These are phyloP conservation scores for Fraxinus nigra DNA, from an alignment of 305 asterid species.

Conservation along the genomic window DNA sequence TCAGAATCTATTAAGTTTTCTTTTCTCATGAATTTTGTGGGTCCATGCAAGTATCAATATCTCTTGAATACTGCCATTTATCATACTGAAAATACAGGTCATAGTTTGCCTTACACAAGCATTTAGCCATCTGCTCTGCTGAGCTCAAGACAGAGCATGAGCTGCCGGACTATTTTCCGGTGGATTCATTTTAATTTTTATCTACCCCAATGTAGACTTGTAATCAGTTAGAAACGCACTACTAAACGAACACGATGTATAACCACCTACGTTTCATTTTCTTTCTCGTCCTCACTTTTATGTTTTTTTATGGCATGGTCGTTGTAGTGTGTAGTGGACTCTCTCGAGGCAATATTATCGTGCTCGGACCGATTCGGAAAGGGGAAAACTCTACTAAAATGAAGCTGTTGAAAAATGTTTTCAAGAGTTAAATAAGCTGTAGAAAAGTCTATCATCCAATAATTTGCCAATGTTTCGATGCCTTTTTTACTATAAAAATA, in stretches of 20 bases:
- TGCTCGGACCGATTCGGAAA: background rate
- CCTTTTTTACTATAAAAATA: background rate
- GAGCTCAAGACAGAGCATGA: background rate
- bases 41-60: background rate
- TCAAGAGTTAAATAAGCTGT: background rate
- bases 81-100: background rate
- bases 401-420: background rate
- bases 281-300: background rate
- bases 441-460: background rate
- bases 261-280: background rate
- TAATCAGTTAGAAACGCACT: background rate
- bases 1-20: background rate
- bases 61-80: background rate
- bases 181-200: too few relatives aligned
- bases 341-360: background rate
- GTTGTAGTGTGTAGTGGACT: background rate
- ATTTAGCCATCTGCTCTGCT: background rate
- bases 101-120: background rate
- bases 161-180: background rate
- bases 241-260: background rate
- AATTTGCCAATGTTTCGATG: background rate
- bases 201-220: background rate
- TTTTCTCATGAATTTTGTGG: background rate
- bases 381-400: background rate
- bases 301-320: background rate